phyloP scores from a whole-genome alignment of 2,329 filamentous ascomycete genomes.

The Rosellinia necatrix region DNA sequence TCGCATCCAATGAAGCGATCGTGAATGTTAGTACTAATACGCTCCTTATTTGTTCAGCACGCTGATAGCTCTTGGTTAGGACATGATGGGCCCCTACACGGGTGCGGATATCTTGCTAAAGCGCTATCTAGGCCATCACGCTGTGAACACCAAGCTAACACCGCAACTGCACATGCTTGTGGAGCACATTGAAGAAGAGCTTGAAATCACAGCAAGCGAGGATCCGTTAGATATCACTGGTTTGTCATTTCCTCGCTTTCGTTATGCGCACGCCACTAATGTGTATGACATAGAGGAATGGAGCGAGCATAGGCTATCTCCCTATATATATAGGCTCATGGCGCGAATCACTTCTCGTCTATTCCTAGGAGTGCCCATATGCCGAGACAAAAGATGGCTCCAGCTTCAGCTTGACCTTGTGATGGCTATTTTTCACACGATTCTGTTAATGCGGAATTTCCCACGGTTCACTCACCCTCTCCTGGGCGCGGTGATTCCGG shows the following conservation, averaged over 20 bases:
- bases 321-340: constrained; percentile 8
- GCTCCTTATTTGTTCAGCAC: background rate
- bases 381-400: background rate
- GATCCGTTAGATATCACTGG: constrained; percentile 8
- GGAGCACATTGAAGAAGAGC: constrained; percentile 5
- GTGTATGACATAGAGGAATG: background rate
- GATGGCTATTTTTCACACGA: constrained; percentile 5
- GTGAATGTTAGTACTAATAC: constrained; percentile 1
- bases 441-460: background rate
- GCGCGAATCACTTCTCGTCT: constrained; percentile 1
- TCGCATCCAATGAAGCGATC: constrained; percentile 5
- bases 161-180: constrained; percentile 4
- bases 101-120: background rate
- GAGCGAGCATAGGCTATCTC: constrained; percentile 8
- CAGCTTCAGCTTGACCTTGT: constrained; percentile 1
- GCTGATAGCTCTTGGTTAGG: background rate
- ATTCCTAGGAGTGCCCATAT: constrained; percentile 3
- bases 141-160: constrained; percentile 2
- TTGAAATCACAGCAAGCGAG: constrained; percentile 8
- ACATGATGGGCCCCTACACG: constrained; percentile 6
- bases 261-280: background rate
- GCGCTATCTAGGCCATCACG: constrained; percentile 7
- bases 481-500: background rate
- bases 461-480: constrained; percentile 5
- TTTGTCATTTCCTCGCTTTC: background rate